These are phyloP conservation scores for Glarea lozoyensis DNA, from an alignment of 495 filamentous ascomycete genomes.

Conservation along the genomic window DNA sequence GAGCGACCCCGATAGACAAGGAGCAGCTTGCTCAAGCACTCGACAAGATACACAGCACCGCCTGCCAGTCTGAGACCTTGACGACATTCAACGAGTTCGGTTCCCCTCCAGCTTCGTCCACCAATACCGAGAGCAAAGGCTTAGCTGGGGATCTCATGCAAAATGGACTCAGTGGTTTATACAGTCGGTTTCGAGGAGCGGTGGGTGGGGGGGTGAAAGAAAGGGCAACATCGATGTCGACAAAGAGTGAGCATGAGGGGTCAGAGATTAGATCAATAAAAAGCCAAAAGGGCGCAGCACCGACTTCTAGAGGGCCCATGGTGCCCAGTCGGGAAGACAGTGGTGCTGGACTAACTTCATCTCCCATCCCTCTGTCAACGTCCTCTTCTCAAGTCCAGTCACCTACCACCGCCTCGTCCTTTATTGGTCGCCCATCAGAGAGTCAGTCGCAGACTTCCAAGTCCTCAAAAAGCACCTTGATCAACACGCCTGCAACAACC, in stretches of 20 bases:
- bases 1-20: constrained; percentile 50
- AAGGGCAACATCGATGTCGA: constrained; percentile 27
- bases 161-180: constrained; percentile 76
- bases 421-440: constrained; percentile 17
- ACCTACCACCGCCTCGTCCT: constrained; percentile 20
- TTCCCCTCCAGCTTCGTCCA: constrained; percentile 43
- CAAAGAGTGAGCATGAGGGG: constrained; percentile 17
- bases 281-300: constrained; percentile 12
- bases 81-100: constrained; percentile 88
- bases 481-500: constrained; percentile 17
- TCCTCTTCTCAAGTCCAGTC: constrained; percentile 22
- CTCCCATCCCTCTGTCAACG: constrained; percentile 21
- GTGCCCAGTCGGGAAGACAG: constrained; percentile 19
- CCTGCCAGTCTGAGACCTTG: constrained; percentile 67
- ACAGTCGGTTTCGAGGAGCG: constrained; percentile 69
- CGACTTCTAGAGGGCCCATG: constrained; percentile 11
- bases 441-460: constrained; percentile 16
- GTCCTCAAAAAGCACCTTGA: constrained; percentile 20
- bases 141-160: constrained; percentile 64
- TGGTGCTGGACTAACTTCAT: constrained; percentile 9
- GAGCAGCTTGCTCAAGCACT: constrained; percentile 61
- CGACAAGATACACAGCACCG: constrained; percentile 75
- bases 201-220: constrained; percentile 66
- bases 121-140: constrained; percentile 54
- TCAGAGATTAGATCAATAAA: constrained; percentile 11